phyloP scores from a whole-genome alignment of 495 filamentous ascomycete genomes.

The Tuber brumale region DNA sequence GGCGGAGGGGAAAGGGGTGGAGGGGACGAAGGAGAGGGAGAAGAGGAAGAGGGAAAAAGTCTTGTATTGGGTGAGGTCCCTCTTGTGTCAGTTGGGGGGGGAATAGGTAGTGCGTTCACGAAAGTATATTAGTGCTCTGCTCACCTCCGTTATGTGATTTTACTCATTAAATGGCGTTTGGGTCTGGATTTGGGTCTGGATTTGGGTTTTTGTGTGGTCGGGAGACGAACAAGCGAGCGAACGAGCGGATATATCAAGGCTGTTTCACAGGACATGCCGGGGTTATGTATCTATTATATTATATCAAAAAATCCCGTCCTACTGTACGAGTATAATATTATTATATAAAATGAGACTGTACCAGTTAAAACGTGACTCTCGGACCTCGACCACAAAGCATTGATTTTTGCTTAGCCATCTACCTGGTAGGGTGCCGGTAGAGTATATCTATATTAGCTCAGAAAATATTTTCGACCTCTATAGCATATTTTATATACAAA shows the following conservation, averaged over 20 bases:
- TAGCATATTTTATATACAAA: too few species aligned
- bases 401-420: too few species aligned
- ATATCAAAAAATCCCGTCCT: not conserved
- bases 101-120: not conserved
- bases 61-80: not conserved
- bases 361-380: too few species aligned
- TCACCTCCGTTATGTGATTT: not conserved
- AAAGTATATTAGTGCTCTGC: not conserved
- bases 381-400: too few species aligned
- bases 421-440: too few species aligned
- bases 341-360: not conserved
- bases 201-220: not conserved
- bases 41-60: not conserved
- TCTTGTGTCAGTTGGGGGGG: not conserved
- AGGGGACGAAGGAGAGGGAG: not conserved
- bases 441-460: too few species aligned
- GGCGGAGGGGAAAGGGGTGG: not conserved
- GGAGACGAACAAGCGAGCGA: not conserved
- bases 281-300: not conserved
- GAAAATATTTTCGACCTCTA: too few species aligned
- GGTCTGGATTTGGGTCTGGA: not conserved
- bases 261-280: not conserved
- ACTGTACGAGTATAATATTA: not conserved
- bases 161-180: not conserved
- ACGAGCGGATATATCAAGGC: not conserved